phyloP scores from a whole-genome alignment of 192 early-diverging fungal species.

The Linnemannia schmuckeri region DNA sequence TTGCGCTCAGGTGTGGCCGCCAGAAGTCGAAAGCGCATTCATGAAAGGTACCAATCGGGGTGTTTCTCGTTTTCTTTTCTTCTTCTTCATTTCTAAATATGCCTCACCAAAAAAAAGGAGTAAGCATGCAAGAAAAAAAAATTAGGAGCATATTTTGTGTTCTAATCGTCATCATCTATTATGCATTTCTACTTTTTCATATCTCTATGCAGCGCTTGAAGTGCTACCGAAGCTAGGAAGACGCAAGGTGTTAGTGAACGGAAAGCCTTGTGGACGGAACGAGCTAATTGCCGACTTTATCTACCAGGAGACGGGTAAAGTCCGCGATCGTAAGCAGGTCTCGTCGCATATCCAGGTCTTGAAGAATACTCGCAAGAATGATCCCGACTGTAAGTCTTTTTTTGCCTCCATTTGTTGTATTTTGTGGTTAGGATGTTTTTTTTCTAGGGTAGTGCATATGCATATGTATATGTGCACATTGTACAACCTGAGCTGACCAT shows the following conservation, averaged over 20 bases:
- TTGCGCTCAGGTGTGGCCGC: conserved; percentile 68
- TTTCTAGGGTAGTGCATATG: background rate
- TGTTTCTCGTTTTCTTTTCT: background rate
- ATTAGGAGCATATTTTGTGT: background rate
- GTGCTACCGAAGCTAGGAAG: conserved; percentile 66
- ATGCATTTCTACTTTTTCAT: background rate
- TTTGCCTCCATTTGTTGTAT: background rate
- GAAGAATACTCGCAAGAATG: conserved; percentile 77
- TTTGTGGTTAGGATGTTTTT: background rate
- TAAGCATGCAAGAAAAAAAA: background rate
- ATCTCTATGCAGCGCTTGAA: conserved; percentile 56
- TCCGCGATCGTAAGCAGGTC: conserved; percentile 82
- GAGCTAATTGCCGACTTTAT: conserved; percentile 84
- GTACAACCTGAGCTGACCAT: background rate
- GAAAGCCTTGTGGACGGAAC: conserved; percentile 75
- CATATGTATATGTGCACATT: background rate
- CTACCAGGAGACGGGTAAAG: conserved; percentile 72
- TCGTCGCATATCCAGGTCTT: conserved; percentile 86
- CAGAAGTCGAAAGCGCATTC: conserved; percentile 70
- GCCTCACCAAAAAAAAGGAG: background rate
- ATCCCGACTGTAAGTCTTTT: conserved; percentile 60
- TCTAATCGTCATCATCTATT: background rate
- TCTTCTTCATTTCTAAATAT: background rate
- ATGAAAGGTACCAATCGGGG: conserved; percentile 63
- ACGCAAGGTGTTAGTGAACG: conserved; percentile 65